Conservation (phyloP, 331 rosid genomes). For the Arachis monticola region DNA sequence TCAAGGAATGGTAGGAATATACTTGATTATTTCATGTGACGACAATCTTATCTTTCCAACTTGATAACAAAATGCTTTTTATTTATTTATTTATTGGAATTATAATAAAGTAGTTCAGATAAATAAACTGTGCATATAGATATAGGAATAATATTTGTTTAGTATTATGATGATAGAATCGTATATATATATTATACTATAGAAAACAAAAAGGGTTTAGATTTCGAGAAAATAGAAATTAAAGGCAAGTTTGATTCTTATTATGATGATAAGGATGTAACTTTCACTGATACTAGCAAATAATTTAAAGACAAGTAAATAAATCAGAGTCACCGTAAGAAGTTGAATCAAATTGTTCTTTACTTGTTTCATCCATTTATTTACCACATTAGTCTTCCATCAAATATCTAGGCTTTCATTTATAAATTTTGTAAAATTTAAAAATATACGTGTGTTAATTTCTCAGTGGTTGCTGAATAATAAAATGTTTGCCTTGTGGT, state of each 20-base stretch:
- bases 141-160: conserved; percentile 14
- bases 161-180: conserved; percentile 32
- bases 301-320: background rate
- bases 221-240: conserved; percentile 30
- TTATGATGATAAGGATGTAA: conserved; percentile 27
- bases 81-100: background rate
- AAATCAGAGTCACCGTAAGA: background rate
- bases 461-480: too few species aligned
- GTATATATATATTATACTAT: conserved; percentile 8
- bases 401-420: background rate
- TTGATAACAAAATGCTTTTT: conserved; percentile 28
- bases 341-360: background rate
- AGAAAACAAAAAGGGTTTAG: background rate
- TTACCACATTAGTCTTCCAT: too few species aligned
- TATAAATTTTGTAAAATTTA: background rate
- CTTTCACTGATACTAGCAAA: background rate
- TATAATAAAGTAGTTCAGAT: conserved; percentile 15
- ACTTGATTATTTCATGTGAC: conserved; percentile 59
- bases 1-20: conserved; percentile 51
- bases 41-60: conserved; percentile 44
- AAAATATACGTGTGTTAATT: too few species aligned
- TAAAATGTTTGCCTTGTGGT: too few species aligned
- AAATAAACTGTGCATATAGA: conserved; percentile 1
- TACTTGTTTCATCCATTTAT: background rate
- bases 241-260: conserved; percentile 32